Evolutionary conservation across 225 moss, liverwort and hornwort species (phyloP).

Genomic region (Neckera pumila): DNA sequence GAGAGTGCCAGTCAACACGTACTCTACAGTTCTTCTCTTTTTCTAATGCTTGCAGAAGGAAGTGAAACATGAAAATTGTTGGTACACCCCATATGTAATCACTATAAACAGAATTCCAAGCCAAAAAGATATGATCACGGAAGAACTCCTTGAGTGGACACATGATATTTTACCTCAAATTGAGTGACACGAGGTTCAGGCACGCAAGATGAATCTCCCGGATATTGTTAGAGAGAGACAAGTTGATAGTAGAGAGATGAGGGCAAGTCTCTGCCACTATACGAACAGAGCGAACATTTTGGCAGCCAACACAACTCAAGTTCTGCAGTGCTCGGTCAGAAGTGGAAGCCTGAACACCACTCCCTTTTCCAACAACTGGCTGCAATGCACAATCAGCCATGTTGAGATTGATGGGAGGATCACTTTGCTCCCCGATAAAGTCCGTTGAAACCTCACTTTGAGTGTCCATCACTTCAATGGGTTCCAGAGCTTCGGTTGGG

Average conservation of each 20-base stretch:
- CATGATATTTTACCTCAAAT: conserved; percentile 52
- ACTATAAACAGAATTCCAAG: background rate
- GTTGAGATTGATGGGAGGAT: conserved; percentile 13
- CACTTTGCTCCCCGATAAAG: background rate
- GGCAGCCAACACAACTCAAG: conserved; percentile 93
- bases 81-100: background rate
- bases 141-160: background rate
- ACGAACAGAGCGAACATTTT: conserved; percentile 64
- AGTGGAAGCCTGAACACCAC: background rate
- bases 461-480: conserved; percentile 22
- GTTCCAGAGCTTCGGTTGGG: conserved; percentile 4
- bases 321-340: conserved; percentile 63
- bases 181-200: conserved; percentile 66
- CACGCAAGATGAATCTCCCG: conserved; percentile 79
- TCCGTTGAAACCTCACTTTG: conserved; percentile 17
- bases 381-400: conserved; percentile 15
- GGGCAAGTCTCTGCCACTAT: conserved; percentile 65
- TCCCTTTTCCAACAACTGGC: background rate
- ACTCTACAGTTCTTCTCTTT: background rate
- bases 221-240: conserved; percentile 83
- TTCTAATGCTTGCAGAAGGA: background rate
- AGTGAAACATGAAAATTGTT: background rate
- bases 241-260: conserved; percentile 70
- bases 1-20: background rate
- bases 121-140: background rate